Base-by-base conservation (phyloP, 2,329 filamentous ascomycete genomes). In the Xylariaceae sp. region DNA sequence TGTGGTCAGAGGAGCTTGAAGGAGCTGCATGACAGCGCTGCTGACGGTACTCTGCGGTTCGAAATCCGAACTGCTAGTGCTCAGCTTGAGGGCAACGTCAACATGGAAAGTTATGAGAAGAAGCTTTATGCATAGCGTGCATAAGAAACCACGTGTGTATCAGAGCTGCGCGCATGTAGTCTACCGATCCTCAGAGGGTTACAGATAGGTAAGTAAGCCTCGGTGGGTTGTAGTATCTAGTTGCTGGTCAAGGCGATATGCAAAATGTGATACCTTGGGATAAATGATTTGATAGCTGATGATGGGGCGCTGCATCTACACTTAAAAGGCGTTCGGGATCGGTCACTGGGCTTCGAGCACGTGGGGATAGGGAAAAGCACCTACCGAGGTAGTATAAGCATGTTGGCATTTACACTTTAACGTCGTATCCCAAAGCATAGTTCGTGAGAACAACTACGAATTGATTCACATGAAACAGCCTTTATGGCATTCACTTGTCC, bases 51-150 rank as follows among this genome's bases (percentile, higher is more conserved):
- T 46, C 87, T 97, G 53, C 87, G 95, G 70, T 99, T 99, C 74
- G 95, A 99, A 82, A 83, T 98, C 71, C 85, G 95, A 69, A 98
- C 92, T 60, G 90, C 92, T 58, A 96, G 92, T 76, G 95, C 95
- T 47, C 92, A 96, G 84, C 84, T 96, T 58, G 95, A 99, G 82
- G 95, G 95, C 64, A 95, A 94, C 73, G 93, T 99, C 61, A 96
- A 98, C 80, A 92, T 99, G 84, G 92, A 98, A 82, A 94, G 91
- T 74, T 98, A 96, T 75, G 95, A 98, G 83, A 99, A 99, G 90
- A 99, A 98, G 86, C 89, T 99, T 67, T 99, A 96, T 79, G 92
- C 92, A 70, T 97, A 50, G 59, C n/a, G n/a, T n/a, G n/a, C n/a
- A n/a, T n/a, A n/a, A n/a, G 16, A 34, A 26, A 17, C n/a, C 8